These are phyloP conservation scores for Helicostylum pulchrum DNA, from an alignment of 192 early-diverging fungal species.

Conservation along the genomic window DNA sequence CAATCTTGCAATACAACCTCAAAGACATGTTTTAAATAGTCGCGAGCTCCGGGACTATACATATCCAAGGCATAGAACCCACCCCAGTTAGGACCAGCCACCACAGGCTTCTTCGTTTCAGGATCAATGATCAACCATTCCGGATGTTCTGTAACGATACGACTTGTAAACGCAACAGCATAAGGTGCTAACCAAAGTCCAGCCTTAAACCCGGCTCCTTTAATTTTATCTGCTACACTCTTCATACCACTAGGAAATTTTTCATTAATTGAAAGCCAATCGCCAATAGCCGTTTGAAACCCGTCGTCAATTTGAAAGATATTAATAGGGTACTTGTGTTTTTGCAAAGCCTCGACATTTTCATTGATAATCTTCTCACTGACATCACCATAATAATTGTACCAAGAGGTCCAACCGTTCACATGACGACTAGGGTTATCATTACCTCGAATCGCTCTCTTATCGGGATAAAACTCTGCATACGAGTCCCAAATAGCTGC, in stretches of 20 bases:
- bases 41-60: constrained; percentile 37
- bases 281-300: constrained; percentile 45
- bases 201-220: constrained; percentile 31
- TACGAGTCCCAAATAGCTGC: constrained; percentile 34
- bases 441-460: constrained; percentile 16
- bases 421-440: constrained; percentile 34
- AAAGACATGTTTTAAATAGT: constrained; percentile 42
- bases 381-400: constrained; percentile 49
- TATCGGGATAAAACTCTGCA: constrained; percentile 25
- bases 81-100: constrained; percentile 40
- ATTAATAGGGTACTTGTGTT: constrained; percentile 40
- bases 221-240: constrained; percentile 34
- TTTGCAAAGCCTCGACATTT: constrained; percentile 28
- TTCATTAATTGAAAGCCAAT: constrained; percentile 43
- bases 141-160: constrained; percentile 41
- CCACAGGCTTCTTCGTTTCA: constrained; percentile 20
- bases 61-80: constrained; percentile 47
- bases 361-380: constrained; percentile 39
- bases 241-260: constrained; percentile 50
- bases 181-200: constrained; percentile 53
- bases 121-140: constrained; percentile 39
- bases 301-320: constrained; percentile 56
- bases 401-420: constrained; percentile 53
- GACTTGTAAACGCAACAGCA: constrained; percentile 37
- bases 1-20: constrained; percentile 40